phyloP scores from a whole-genome alignment of 768 basidiomycete species.

The Pleurotus eryngii region DNA sequence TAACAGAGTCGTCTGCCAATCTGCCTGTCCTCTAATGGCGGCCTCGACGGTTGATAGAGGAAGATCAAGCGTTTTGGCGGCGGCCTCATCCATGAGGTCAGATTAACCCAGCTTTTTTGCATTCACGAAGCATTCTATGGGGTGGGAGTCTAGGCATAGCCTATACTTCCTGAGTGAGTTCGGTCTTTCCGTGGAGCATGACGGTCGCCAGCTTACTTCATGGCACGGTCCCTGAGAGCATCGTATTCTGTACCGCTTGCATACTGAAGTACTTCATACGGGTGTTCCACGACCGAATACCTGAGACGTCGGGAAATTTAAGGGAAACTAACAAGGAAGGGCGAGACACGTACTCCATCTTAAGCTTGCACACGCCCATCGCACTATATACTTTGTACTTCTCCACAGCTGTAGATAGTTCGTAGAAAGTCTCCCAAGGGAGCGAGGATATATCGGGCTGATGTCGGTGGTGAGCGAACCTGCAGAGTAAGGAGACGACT shows the following conservation, averaged over 20 bases:
- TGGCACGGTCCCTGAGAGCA: neutral
- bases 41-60: neutral
- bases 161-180: neutral
- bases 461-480: conserved; percentile 16
- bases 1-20: neutral
- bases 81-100: neutral
- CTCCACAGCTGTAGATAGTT: conserved; percentile 19
- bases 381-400: conserved; percentile 20
- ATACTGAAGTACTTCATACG: neutral
- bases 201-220: neutral
- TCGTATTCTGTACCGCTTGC: neutral
- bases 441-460: conserved; percentile 16
- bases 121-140: neutral
- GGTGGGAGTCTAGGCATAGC: neutral
- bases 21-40: neutral
- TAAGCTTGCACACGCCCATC: conserved; percentile 13
- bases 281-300: neutral
- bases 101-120: neutral
- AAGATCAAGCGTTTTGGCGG: neutral
- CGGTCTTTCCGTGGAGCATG: neutral
- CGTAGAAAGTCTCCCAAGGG: conserved; percentile 5
- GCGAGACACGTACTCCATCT: conserved; percentile 14
- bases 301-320: neutral
- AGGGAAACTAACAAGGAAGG: neutral
- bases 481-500: conserved; percentile 9